A percentile compares a stretch with the other conserved stretches of the same genome.
phyloP scores from a whole-genome alignment of 2,329 filamentous ascomycete genomes.

The Chrysosporium keratinophilum region DNA sequence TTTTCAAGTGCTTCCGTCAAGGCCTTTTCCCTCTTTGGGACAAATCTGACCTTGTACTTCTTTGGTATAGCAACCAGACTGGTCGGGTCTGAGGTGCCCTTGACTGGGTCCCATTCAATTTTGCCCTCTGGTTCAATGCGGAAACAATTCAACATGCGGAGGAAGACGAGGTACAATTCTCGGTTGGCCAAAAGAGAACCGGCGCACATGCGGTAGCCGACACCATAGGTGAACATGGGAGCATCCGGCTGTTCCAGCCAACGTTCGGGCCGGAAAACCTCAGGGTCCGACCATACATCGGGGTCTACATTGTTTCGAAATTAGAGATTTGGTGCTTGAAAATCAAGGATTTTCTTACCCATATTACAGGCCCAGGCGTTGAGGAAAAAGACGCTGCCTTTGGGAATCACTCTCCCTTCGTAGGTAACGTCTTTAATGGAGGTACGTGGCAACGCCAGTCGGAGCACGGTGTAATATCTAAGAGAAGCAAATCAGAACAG shows the following conservation, averaged over 20 bases:
- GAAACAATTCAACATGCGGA: slow-evolving; percentile 53
- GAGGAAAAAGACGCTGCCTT: slow-evolving; percentile 54
- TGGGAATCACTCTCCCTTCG: slow-evolving; percentile 48
- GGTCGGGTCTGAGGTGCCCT: slow-evolving; percentile 51
- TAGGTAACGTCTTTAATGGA: slow-evolving; percentile 52
- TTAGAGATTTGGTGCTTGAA: slow-evolving; percentile 2
- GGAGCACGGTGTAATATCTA: slow-evolving; percentile 52
- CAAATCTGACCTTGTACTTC: slow-evolving; percentile 49
- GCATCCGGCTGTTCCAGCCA: slow-evolving; percentile 56
- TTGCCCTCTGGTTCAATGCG: slow-evolving; percentile 46
- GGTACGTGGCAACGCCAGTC: slow-evolving; percentile 51
- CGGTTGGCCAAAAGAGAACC: slow-evolving; percentile 53
- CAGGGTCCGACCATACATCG: slow-evolving; percentile 49
- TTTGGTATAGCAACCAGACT: slow-evolving; percentile 53
- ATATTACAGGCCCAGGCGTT: slow-evolving; percentile 62
- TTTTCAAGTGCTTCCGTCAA: slow-evolving; percentile 35
- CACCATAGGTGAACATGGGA: slow-evolving; percentile 54
- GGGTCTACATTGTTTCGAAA: slow-evolving; percentile 32
- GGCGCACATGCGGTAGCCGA: slow-evolving; percentile 59
- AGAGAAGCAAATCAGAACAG: slow-evolving; percentile 10
- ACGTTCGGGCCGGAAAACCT: slow-evolving; percentile 50
- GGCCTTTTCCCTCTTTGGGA: slow-evolving; percentile 43
- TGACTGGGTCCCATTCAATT: slow-evolving; percentile 50
- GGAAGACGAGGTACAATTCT: slow-evolving; percentile 55
- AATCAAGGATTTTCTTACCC: slow-evolving; percentile 36